Conservation (phyloP, 2,329 filamentous ascomycete species). For the Calonectria ilicicola region DNA sequence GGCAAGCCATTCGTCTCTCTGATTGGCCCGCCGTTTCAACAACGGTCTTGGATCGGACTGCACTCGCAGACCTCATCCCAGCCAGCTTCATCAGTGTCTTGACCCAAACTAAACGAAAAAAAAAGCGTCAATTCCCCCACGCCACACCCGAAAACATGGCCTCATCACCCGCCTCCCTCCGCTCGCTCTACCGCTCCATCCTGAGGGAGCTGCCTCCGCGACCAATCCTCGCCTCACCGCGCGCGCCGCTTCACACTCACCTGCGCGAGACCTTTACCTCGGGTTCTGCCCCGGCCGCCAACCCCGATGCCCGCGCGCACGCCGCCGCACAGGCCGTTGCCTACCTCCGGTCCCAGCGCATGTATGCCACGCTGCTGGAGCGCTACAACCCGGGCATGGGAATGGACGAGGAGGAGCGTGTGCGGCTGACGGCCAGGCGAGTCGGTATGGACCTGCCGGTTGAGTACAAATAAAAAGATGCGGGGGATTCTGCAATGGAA, state of each 20-base stretch:
- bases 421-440: conserved; percentile 84
- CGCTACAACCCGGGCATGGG: conserved; percentile 94
- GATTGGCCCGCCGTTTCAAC: conserved; percentile 18
- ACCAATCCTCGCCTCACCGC: conserved; percentile 64
- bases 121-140: neutral
- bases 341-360: conserved; percentile 87
- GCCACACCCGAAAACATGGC: conserved; percentile 39
- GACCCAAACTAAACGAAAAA: neutral
- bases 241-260: conserved; percentile 63
- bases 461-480: conserved; percentile 57
- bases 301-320: conserved; percentile 43
- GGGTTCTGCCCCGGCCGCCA: conserved; percentile 67
- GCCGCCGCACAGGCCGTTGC: conserved; percentile 80
- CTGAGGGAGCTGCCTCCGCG: conserved; percentile 89
- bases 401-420: conserved; percentile 87
- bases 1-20: neutral
- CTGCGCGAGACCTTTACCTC: conserved; percentile 45
- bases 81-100: neutral
- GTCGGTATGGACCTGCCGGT: conserved; percentile 91
- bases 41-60: neutral
- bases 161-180: conserved; percentile 64
- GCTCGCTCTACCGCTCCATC: conserved; percentile 87
- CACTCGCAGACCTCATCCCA: neutral
- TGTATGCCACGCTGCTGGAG: conserved; percentile 84
- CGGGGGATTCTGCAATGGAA: neutral